Evolutionary conservation across 2,329 filamentous ascomycete species (phyloP).

Genomic region (Paecilomyces niveus): DNA sequence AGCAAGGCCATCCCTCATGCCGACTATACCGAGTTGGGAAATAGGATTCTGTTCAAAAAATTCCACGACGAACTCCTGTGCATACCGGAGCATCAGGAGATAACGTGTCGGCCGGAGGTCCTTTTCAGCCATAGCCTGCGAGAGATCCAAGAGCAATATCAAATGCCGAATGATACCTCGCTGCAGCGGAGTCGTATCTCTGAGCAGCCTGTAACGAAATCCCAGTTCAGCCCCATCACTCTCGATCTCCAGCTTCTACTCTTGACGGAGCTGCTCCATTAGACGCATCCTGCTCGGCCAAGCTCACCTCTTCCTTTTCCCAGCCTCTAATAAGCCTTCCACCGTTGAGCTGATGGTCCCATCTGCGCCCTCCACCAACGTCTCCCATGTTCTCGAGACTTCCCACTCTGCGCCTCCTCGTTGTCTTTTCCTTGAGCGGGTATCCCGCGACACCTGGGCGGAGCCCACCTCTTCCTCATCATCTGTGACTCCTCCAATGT

Average conservation of each 20-base stretch:
- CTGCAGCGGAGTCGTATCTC: slow-evolving; percentile 92
- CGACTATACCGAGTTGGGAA: slow-evolving; percentile 85
- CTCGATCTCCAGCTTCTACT: slow-evolving; percentile 1
- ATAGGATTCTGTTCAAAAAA: slow-evolving; percentile 99
- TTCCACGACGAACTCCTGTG: slow-evolving; percentile 80
- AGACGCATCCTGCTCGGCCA: neutral
- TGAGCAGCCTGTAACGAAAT: slow-evolving; percentile 57
- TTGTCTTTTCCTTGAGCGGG: slow-evolving; percentile 30
- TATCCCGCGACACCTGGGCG: slow-evolving; percentile 21
- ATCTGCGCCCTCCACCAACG: slow-evolving; percentile 69
- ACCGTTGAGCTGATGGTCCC: slow-evolving; percentile 66
- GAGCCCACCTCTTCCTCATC: slow-evolving; percentile 33
- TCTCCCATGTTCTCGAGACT: slow-evolving; percentile 53
- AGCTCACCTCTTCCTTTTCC: slow-evolving; percentile 64
- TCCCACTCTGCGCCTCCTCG: slow-evolving; percentile 38
- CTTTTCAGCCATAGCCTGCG: slow-evolving; percentile 89
- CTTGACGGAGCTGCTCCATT: neutral
- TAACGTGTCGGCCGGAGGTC: slow-evolving; percentile 86
- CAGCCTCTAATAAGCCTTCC: slow-evolving; percentile 68
- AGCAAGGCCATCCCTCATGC: slow-evolving; percentile 87
- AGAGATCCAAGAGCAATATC: slow-evolving; percentile 84
- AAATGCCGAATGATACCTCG: slow-evolving; percentile 96
- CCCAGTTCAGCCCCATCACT: slow-evolving; percentile 11
- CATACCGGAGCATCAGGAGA: slow-evolving; percentile 72
- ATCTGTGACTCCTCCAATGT: slow-evolving; percentile 44